These are phyloP conservation scores for Lactifluus rugatus DNA, from an alignment of 768 basidiomycete species.

Conservation along the genomic window DNA sequence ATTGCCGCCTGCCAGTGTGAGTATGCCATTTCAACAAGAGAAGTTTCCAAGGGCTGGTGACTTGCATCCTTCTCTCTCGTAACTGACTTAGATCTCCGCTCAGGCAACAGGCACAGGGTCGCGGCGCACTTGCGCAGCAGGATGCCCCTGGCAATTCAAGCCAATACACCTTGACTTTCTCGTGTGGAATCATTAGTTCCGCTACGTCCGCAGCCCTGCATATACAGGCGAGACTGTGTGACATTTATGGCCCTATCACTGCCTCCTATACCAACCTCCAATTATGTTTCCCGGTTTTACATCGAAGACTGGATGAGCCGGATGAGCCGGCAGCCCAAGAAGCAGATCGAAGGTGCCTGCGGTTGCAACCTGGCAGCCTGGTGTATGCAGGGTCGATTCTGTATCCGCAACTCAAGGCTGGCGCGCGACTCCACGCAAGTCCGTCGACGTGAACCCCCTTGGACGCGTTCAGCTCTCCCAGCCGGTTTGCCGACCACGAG, in stretches of 20 bases:
- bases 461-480: too few relatives aligned
- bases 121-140: not conserved
- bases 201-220: not conserved
- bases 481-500: not conserved
- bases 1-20: not conserved
- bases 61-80: not conserved
- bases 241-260: not conserved
- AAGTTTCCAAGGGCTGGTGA: not conserved
- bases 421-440: too few relatives aligned
- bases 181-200: not conserved
- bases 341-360: not conserved
- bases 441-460: not conserved
- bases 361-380: slow-evolving; percentile 3
- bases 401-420: not conserved
- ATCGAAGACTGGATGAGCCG: not conserved
- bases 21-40: not conserved
- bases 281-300: not conserved
- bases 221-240: not conserved
- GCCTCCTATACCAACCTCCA: not conserved
- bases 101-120: slow-evolving; percentile 3
- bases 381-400: not conserved
- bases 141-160: not conserved
- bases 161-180: not conserved
- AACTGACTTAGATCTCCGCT: slow-evolving; percentile 14
- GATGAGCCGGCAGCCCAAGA: not conserved